Conservation (phyloP, 331 rosid genomes). For the Spiraea crenata region DNA sequence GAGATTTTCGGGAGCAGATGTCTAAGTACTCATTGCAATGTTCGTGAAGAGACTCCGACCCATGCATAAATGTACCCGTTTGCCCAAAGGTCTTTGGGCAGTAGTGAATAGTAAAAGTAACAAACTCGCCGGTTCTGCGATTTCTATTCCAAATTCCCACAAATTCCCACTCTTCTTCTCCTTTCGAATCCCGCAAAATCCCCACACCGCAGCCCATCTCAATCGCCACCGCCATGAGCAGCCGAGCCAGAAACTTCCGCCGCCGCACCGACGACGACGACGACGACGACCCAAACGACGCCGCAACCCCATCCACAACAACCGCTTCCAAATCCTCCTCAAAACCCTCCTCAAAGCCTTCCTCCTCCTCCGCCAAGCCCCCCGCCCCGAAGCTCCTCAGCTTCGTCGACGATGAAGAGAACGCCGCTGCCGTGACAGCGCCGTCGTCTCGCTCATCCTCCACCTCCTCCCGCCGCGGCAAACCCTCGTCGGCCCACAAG, state of each 20-base stretch:
- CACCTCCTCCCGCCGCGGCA: conserved; percentile 43
- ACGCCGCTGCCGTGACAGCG: conserved; percentile 22
- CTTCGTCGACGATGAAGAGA: conserved; percentile 76
- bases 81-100: too few relatives aligned
- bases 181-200: conserved; percentile 1
- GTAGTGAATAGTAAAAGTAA: not conserved
- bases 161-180: not conserved
- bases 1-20: too few relatives aligned
- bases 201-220: not conserved
- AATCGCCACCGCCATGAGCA: conserved; percentile 39
- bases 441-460: conserved; percentile 39
- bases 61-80: too few relatives aligned
- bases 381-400: conserved; percentile 75
- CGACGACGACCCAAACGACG: conserved; percentile 27
- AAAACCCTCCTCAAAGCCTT: conserved; percentile 31
- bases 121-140: not conserved
- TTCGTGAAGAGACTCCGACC: too few relatives aligned
- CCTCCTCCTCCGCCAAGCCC: conserved; percentile 43
- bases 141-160: not conserved
- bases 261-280: conserved; percentile 56
- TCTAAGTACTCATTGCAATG: too few relatives aligned
- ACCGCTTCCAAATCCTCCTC: conserved; percentile 25
- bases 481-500: conserved; percentile 69
- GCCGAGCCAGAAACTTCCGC: conserved; percentile 70
- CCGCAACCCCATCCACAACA: conserved; percentile 23